Base-by-base conservation (phyloP, 2,329 filamentous ascomycete species). In the Ascomycota sp. region DNA sequence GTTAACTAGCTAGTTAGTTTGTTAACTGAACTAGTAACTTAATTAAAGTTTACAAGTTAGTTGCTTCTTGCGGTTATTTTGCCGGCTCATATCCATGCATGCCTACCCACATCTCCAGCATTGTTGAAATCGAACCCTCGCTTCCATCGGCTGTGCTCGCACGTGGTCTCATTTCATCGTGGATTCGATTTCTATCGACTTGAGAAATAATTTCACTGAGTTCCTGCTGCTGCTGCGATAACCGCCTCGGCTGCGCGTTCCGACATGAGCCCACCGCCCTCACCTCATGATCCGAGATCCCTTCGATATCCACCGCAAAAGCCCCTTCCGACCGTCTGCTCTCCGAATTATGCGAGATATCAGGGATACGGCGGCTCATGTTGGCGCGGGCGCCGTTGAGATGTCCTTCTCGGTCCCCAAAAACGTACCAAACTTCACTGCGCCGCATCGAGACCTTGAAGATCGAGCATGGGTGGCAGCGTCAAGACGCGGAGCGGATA, bases 331-430 rank as follows among this genome's bases (percentile, higher is more conserved):
- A 48, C 49, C 51, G 19, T 57, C 61, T 30, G 59, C 61, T 33
- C 53, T 56, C 29, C 56, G 53, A 36, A 53, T 56, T 37, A 55
- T 51, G 33, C 46, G 49, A 31, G 45, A 60, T 31, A 48, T 63
- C 36, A 54, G 51, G 36, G 55, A 59, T 35, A 54, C 56, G 40
- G 60, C 62, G 37, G 53, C 59, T 37, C 60, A 62, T 49, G 60
- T 53, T 36, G 53, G 59, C 41, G 47, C 55, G 31, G 51, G 60
- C 48, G 61, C 57, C 30, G 50, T 61, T 40, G 59, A 62, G 36
- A 75, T 75, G 70, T 56, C 67, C 29, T 82, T 80, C 53, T 58
- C 66, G 29, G 55, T 77, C 23, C 75, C 76, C 11, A 69, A 66
- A 47, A 71, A 77, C 53, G 61, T 74, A n/a, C 75, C 75, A 32